Evolutionary conservation across 331 rosid species (phyloP), one percentile per base, ranked within the genome.

Genomic region (Rhamnella rubrinervis): DNA sequence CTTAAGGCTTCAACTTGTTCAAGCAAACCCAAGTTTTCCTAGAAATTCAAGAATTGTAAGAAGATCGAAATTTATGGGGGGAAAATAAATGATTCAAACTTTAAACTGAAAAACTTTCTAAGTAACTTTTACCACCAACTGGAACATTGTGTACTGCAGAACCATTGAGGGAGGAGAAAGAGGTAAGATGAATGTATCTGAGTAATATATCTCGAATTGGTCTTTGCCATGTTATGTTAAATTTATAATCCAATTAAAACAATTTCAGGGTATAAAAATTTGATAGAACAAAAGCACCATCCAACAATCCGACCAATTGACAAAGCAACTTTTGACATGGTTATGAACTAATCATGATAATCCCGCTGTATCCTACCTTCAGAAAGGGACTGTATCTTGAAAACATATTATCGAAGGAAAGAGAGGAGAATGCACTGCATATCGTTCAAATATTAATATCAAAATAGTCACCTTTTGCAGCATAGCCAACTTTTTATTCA

Each of bases 1-100:
- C 78, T 87, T 64, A 93, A 80, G 60, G 85, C 84, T 84, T 90
- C 92, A 77, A 90, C 74, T 73, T 61, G 85, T 65, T 84, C 83
- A 66, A 65, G 74, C 18, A 90, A 85, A 16, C 75, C 75, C 26
- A 71, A 73, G 77, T 82, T 84, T 87, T 93, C 95, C 96, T 88
- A 86, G 49, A 76, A 78, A 70, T 62, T 61, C 49, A 20, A 68
- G 61, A 66, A 51, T 72, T 41, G 65, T 69, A 31, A 71, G 76
- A 64, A 53, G 50, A 12, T 40, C 72, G 1, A 60, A 72, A 62
- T 57, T 28, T 19, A 41, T 8, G 13, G 11, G 47, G 47, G 13
- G 8, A 40, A 40, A 11, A 11, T 7, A 40, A 40, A 40, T 7
- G 9, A 11, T 7, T 31, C 35, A 31, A 31, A 31, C 35, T 40